Evolutionary conservation across 352 stramenopile species (phyloP).

Genomic region (Aphanomyces stellatus): DNA sequence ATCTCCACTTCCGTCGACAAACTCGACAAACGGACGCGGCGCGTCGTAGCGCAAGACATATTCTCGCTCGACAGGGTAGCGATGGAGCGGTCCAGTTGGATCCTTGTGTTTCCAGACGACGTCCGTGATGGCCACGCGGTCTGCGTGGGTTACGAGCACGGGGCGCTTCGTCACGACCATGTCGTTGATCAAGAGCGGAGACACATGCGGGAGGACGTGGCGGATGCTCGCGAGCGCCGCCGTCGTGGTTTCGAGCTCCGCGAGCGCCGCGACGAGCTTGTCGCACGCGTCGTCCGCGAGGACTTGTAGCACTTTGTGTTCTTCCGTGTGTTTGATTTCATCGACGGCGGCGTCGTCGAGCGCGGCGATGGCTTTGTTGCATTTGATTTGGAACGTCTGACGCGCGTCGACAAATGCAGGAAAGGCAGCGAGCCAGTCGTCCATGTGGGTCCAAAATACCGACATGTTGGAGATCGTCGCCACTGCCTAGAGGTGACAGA

Average conservation of each 20-base stretch:
- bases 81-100: neutral
- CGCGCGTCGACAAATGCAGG: neutral
- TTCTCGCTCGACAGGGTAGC: slow-evolving; percentile 38
- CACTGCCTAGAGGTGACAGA: neutral
- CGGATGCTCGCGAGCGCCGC: neutral
- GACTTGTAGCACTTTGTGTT: neutral
- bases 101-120: slow-evolving; percentile 3
- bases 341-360: neutral
- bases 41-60: slow-evolving; percentile 72
- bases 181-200: neutral
- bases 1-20: slow-evolving; percentile 22
- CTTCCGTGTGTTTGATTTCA: neutral
- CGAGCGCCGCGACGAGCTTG: neutral
- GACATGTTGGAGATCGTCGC: slow-evolving; percentile 2
- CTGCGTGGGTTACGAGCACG: neutral
- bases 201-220: neutral
- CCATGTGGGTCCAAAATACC: neutral
- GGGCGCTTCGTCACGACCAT: neutral
- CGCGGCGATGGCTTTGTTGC: slow-evolving; percentile 7
- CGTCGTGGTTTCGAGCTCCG: neutral
- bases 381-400: neutral
- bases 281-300: slow-evolving; percentile 1
- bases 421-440: neutral
- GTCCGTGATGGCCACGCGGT: neutral
- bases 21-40: slow-evolving; percentile 53